Evolutionary conservation across 768 basidiomycete genomes (phyloP).

Genomic region (Tulasnella calospora): DNA sequence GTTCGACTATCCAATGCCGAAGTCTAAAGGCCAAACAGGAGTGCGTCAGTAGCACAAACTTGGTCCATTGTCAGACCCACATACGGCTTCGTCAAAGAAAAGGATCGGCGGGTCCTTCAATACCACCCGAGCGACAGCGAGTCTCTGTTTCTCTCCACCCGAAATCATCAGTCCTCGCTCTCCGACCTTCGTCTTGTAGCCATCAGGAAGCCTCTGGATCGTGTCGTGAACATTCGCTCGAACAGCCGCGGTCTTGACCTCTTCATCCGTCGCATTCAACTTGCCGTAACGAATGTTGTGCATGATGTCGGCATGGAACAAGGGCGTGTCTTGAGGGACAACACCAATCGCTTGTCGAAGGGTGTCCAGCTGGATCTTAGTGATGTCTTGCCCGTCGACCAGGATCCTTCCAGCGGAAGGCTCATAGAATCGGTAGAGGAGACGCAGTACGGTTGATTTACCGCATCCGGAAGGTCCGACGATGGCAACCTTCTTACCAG

Average conservation of each 20-base stretch:
- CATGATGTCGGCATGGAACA: conserved; percentile 93
- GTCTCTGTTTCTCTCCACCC: conserved; percentile 94
- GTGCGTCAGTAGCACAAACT: not conserved
- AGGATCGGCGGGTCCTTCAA: conserved; percentile 92
- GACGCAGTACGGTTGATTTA: conserved; percentile 92
- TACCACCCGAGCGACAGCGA: conserved; percentile 89
- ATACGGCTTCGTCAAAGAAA: conserved; percentile 96
- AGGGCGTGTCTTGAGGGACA: conserved; percentile 95
- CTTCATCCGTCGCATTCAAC: conserved; percentile 79
- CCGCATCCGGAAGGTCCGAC: conserved; percentile 97
- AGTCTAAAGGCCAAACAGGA: conserved; percentile 50
- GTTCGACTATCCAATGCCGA: conserved; percentile 94
- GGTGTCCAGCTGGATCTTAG: conserved; percentile 61
- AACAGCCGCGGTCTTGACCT: conserved; percentile 75
- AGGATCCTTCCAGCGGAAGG: conserved; percentile 74
- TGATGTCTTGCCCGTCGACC: conserved; percentile 84
- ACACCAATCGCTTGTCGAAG: conserved; percentile 78
- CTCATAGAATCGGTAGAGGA: conserved; percentile 92
- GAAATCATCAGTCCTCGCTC: conserved; percentile 98
- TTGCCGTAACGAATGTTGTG: conserved; percentile 94
- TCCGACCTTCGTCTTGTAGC: conserved; percentile 86
- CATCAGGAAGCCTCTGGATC: conserved; percentile 73
- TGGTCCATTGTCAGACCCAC: conserved; percentile 34
- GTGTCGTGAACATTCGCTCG: conserved; percentile 86
- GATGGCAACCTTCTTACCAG: conserved; percentile 93